Base-by-base conservation (phyloP, 169 alveolate species). In the Plasmodium malariae region DNA sequence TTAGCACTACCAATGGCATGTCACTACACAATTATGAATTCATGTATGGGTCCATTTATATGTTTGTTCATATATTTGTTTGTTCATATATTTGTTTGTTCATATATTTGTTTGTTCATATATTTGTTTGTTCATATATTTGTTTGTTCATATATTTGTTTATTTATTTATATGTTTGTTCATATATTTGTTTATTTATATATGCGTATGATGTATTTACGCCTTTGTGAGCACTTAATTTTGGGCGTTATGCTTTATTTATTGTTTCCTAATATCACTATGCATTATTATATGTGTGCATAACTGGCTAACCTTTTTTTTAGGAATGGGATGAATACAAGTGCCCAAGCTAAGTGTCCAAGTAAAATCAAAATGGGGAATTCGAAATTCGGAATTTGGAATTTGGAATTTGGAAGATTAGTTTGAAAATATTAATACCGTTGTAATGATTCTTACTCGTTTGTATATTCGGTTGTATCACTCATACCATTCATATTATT, bases 331-430 rank as follows among this genome's bases (percentile, higher is more conserved):
- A 48, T 86, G 69, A 55, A 72, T 1, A 86, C 88, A 60, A 86
- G 19, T 45, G 69, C 2, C 21, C 88, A 74, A 7, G 88, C 88
- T n/a, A 73, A 68, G 17, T 86, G 88, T 19, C 87, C 88, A 87
- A 54, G 87, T 68, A 73, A 87, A 45, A 11, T 32, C 7, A 48
- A 45, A 34, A 32, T 28, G 43, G n/a, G 11, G 19, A 57, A 30
- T n/a, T 26, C 26, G 57, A 51, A 26, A 28, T n/a, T n/a, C n/a
- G n/a, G n/a, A n/a, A n/a, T n/a, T n/a, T n/a, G n/a, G n/a, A n/a
- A n/a, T n/a, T n/a, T n/a, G n/a, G n/a, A n/a, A n/a, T n/a, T n/a
- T n/a, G n/a, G n/a, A n/a, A n/a, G n/a, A n/a, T n/a, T n/a, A n/a
- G n/a, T n/a, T n/a, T n/a, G n/a, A n/a, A n/a, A n/a, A n/a, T n/a